Base-by-base conservation (phyloP, 169 alveolate species). In the Hepatocystis sp. region DNA sequence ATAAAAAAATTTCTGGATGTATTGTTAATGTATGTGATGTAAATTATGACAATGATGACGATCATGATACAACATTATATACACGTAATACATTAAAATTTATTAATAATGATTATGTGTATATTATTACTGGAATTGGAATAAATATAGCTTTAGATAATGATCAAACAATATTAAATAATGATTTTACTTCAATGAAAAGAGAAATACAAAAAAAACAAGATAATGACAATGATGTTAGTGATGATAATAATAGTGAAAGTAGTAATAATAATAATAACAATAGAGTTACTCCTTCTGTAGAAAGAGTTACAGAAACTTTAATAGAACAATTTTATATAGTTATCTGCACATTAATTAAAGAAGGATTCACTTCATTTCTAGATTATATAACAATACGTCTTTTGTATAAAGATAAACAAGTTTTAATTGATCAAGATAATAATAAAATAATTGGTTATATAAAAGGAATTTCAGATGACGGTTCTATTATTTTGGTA, bases 1-100 rank as follows among this genome's bases (percentile, higher is more conserved):
- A 61, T 61, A 78, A 23, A 51, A 49, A 78, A 61, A 34, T 78
- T 60, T 28, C 60, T 30, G 67, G 66, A 1, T 47, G 89, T 32
- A 28, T 78, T 17, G 84, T 78, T 25, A 39, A 78, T 28, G 32
- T 78, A 39, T 32, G 25, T 34, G 36, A 46, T 47, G 15, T 10
- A 7, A 36, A 36, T 36, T n/a, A n/a, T n/a, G n/a, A n/a, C n/a
- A n/a, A n/a, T n/a, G n/a, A n/a, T n/a, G n/a, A n/a, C n/a, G n/a
- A n/a, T n/a, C n/a, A n/a, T n/a, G n/a, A n/a, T n/a, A n/a, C n/a
- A n/a, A n/a, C n/a, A n/a, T n/a, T n/a, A n/a, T n/a, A n/a, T n/a
- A n/a, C n/a, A n/a, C n/a, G n/a, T n/a, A n/a, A n/a, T n/a, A n/a
- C n/a, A n/a, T 7, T 36, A 7, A 36, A 5, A 5, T 7, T 36